Conservation (phyloP, 1,284 basidiomycete genomes). For the Trichosporon sp. region DNA sequence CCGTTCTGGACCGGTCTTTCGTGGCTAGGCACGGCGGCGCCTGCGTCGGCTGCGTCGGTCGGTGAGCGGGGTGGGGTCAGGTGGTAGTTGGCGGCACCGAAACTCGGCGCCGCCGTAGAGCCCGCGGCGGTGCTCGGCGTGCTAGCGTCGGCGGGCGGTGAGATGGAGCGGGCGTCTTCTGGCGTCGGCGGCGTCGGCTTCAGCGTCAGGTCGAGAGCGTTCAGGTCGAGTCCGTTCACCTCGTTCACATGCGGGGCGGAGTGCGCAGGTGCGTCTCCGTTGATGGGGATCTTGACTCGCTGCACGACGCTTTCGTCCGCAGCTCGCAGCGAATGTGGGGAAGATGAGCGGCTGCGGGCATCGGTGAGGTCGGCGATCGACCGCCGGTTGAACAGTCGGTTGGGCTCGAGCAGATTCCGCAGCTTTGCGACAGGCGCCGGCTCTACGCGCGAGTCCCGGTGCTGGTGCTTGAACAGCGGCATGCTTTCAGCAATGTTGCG, state of each 20-base stretch:
- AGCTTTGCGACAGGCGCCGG: slow-evolving; percentile 3
- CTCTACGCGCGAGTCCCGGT: background rate
- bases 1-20: background rate
- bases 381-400: slow-evolving; percentile 15
- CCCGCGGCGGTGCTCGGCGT: background rate
- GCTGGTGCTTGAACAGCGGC: slow-evolving; percentile 16
- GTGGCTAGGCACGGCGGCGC: background rate
- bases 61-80: background rate
- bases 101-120: background rate
- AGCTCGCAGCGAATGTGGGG: background rate
- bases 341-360: background rate
- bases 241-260: background rate
- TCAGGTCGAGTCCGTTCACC: slow-evolving; percentile 7
- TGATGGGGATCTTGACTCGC: slow-evolving; percentile 15
- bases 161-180: background rate
- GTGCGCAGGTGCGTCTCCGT: background rate
- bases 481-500: background rate
- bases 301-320: slow-evolving; percentile 5
- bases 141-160: background rate
- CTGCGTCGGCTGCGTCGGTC: slow-evolving; percentile 6
- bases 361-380: slow-evolving; percentile 5
- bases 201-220: slow-evolving; percentile 11
- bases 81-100: background rate
- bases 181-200: slow-evolving; percentile 14
- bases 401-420: slow-evolving; percentile 7